Base-by-base conservation (phyloP, 75 land plant species). In the Pinus tabuliformis region DNA sequence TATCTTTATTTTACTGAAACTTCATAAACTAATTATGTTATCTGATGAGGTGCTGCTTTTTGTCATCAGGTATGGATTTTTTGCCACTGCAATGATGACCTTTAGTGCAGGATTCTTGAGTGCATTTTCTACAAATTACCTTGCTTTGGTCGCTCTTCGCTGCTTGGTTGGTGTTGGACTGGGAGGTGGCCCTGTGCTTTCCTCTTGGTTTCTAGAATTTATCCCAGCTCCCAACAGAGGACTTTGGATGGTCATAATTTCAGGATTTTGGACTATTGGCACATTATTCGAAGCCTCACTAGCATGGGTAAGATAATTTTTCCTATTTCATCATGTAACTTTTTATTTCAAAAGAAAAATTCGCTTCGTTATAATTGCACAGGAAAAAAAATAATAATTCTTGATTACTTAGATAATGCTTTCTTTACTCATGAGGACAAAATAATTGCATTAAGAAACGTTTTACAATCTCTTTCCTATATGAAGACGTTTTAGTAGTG, bases 141-240 rank as follows among this genome's bases (percentile, higher is more conserved):
- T 75, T 61, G 36, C 81, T 17, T 78, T 86, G 64, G 22, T 86
- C 39, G 36, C 74, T 63, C 64, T 83, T 37, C 81, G 87, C 72
- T 86, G 82, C n/a, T 63, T 86, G 65, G 87, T 86, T 57, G 87
- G 87, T 56, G 59, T 86, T 62, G 87, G 87, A 42, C 68, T 86
- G 21, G 86, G 86, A 18, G 87, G 87, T 21, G 87, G 87, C 42
- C 82, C 85, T 58, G 86, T 83, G 3, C 62, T 86, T 52, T 70
- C 73, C 30, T 80, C 87, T 17, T 86, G 87, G 87, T 86, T 86
- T 73, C 62, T 86, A 81, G 87, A 86, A 77, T 86, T 86, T 73
- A 73, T 86, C 9, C 87, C 87, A 26, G 33, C 86, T 63, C 45
- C 86, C n/a, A 79, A 79, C 36, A 75, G 87, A 62, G 87, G 87